Base-by-base conservation (phyloP, 495 filamentous ascomycete genomes). In the Aspergillus egyptiacus region DNA sequence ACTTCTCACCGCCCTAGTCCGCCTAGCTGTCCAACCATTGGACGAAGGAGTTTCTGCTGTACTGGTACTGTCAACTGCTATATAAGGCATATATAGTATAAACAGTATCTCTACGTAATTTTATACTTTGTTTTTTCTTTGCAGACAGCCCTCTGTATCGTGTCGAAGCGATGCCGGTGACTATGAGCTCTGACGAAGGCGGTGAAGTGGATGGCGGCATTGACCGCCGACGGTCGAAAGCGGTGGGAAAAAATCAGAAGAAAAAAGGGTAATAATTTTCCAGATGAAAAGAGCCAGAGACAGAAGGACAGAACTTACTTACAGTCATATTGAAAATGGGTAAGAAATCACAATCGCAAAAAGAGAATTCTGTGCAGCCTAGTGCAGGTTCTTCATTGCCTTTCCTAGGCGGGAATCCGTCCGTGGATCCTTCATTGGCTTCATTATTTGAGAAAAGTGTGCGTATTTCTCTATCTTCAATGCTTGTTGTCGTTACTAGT, bases 361-460 rank as follows among this genome's bases (percentile, higher is more conserved):
- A 63, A 22, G 58, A 57, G 37, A 53, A 59, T 30, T 28, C 57
- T 50, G 32, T 56, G 31, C 17, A 45, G 44, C 17, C 39, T 0
- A 43, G 37, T 30, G 34, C 13, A 48, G 44, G 43, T 32, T 58
- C 34, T 19, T 54, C 55, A 35, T 47, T 68, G 49, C 60, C 71
- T 22, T 63, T 76, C 40, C 53, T 74, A 14, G 59, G 60, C 20
- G 61, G 59, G 45, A 64, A 61, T 19, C 61, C 66, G 20, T 48
- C 77, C 52, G 74, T 94, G 54, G 87, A 96, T 70, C 84, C 87
- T 52, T 67, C 74, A 44, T 60, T 96, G 54, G 81, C 85, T 52
- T 84, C 86, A 39, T 76, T 96, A 20, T 96, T 96, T 67, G 75
- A 84, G 23, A 73, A 78, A 22, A 91, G 87, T 71, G 89, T 93